phyloP scores from a whole-genome alignment of 192 early-diverging fungal genomes.

The Obelidium mucronatum region DNA sequence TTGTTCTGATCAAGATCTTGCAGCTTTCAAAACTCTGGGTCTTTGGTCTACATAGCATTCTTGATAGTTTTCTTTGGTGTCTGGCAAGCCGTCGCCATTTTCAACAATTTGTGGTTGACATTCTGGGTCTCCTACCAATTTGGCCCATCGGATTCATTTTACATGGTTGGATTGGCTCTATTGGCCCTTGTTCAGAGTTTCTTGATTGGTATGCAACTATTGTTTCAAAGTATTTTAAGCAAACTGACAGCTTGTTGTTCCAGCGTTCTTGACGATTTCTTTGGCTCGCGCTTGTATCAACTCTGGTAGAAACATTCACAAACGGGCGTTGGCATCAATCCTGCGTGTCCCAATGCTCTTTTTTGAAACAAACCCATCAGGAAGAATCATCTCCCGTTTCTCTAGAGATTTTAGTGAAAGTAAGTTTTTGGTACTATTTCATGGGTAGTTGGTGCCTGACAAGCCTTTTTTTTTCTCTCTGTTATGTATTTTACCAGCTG shows the following conservation, averaged over 20 bases:
- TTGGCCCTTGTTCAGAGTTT: neutral
- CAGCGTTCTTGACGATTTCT: neutral
- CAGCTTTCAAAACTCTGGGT: slow-evolving; percentile 26
- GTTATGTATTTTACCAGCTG: slow-evolving; percentile 71
- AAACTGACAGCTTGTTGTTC: no score
- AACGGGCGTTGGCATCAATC: slow-evolving; percentile 64
- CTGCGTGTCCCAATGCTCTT: slow-evolving; percentile 75
- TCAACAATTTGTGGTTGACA: slow-evolving; percentile 25
- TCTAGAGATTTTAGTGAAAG: slow-evolving; percentile 62
- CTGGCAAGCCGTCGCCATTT: slow-evolving; percentile 12
- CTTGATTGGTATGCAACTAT: slow-evolving; percentile 31
- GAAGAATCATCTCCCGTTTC: slow-evolving; percentile 67
- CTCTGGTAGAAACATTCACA: slow-evolving; percentile 54
- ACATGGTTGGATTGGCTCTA: slow-evolving; percentile 2
- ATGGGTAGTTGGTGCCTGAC: no score
- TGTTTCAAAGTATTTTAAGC: slow-evolving; percentile 72
- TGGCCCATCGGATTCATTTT: neutral
- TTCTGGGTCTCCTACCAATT: slow-evolving; percentile 30
- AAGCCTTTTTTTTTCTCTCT: slow-evolving; percentile 64
- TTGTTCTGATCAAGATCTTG: no score
- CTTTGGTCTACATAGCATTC: neutral
- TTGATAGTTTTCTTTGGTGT: neutral
- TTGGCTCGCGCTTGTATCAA: neutral
- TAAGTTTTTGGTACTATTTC: neutral
- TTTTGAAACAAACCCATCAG: slow-evolving; percentile 72